These are phyloP conservation scores for Stagonosporopsis cucurbitacearum DNA, from an alignment of 2,329 filamentous ascomycete genomes.

Conservation along the genomic window DNA sequence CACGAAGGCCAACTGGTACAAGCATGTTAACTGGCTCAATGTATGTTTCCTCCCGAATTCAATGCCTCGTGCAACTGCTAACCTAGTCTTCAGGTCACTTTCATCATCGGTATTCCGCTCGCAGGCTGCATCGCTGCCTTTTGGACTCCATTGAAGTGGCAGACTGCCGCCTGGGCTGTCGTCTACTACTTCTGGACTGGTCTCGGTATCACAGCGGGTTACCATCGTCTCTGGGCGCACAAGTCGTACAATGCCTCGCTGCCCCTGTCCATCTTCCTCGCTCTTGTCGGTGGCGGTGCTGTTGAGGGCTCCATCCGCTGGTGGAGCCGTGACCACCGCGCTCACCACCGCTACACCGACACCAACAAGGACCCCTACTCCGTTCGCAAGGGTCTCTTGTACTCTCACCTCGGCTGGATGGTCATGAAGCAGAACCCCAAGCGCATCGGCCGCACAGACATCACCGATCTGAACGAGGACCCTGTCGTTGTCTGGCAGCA, in stretches of 20 bases:
- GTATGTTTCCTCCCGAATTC: conserved; percentile 52
- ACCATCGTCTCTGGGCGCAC: conserved; percentile 78
- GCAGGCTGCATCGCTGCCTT: conserved; percentile 76
- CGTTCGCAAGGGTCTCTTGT: conserved; percentile 59
- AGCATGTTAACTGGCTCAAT: conserved; percentile 95
- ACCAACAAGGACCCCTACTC: conserved; percentile 61
- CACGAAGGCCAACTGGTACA: conserved; percentile 83
- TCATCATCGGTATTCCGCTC: conserved; percentile 81
- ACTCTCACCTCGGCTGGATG: conserved; percentile 61
- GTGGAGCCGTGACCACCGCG: conserved; percentile 59
- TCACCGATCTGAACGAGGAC: conserved; percentile 60
- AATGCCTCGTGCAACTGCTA: conserved; percentile 11
- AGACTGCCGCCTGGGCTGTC: conserved; percentile 77
- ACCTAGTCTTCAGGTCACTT: conserved; percentile 67
- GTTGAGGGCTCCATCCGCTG: conserved; percentile 59
- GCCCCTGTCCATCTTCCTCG: conserved; percentile 58
- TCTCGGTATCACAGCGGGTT: conserved; percentile 65
- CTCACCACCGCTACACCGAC: conserved; percentile 61
- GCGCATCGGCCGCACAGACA: conserved; percentile 59
- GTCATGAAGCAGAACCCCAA: conserved; percentile 63
- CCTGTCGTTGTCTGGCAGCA: conserved; percentile 59
- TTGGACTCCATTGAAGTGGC: conserved; percentile 77
- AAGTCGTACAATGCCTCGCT: conserved; percentile 55
- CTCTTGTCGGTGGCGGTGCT: conserved; percentile 56
- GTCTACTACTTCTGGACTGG: conserved; percentile 86